Conservation (phyloP, 2,329 filamentous ascomycete genomes). For the Hypoxylon sp. region DNA sequence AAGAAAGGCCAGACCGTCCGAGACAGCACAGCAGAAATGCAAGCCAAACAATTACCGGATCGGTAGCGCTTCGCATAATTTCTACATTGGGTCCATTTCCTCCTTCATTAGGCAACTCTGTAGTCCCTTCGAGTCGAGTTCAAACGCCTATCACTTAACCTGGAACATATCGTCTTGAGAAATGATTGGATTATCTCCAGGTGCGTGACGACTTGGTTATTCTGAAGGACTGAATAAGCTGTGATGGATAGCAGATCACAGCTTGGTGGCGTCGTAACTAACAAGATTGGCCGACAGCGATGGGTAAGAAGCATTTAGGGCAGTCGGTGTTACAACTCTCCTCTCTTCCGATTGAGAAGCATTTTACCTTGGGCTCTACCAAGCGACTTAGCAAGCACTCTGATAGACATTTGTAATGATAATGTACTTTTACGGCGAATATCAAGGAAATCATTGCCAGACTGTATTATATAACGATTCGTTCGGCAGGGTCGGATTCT, state of each 20-base stretch:
- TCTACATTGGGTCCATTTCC: background rate
- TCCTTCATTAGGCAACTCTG: background rate
- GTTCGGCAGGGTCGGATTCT: background rate
- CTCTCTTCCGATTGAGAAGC: background rate
- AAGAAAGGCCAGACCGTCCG: slow-evolving; percentile 85
- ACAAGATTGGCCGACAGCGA: background rate
- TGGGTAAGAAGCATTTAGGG: background rate
- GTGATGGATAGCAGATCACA: background rate
- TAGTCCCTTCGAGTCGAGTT: background rate
- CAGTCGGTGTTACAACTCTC: background rate
- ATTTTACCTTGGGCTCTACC: background rate
- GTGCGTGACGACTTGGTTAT: slow-evolving; percentile 4
- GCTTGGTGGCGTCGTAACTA: background rate
- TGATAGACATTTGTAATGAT: background rate
- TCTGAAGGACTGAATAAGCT: no score
- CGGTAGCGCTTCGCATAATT: slow-evolving; percentile 34
- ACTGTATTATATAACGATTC: background rate
- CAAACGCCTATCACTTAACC: background rate
- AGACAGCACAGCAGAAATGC: slow-evolving; percentile 41
- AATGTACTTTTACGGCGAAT: slow-evolving; percentile 9
- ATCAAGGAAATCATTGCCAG: background rate
- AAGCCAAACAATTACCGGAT: slow-evolving; percentile 43
- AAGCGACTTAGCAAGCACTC: background rate
- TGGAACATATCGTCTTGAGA: background rate
- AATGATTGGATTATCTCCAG: background rate